Conservation (phyloP, 148 eudicot species). For the Euryodendron excelsum region DNA sequence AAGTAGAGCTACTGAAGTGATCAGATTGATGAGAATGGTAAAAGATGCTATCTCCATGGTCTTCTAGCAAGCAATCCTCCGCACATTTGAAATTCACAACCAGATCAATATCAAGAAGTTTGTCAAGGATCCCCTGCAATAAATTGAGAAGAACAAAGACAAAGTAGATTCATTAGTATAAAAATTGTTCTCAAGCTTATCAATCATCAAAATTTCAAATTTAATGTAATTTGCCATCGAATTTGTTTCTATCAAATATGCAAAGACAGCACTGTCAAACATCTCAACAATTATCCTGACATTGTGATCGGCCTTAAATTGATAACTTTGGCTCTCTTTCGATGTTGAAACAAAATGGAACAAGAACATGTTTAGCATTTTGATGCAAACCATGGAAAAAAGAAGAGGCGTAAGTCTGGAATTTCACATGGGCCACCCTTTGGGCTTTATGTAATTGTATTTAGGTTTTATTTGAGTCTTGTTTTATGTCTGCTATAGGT, state of each 20-base stretch:
- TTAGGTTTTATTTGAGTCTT: too few species aligned
- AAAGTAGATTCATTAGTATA: background rate
- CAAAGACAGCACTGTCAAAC: background rate
- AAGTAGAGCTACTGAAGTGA: slow-evolving; percentile 7
- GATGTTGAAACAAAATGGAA: background rate
- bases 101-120: slow-evolving; percentile 32
- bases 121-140: slow-evolving; percentile 31
- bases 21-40: slow-evolving; percentile 20
- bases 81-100: slow-evolving; percentile 34
- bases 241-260: background rate
- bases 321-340: background rate
- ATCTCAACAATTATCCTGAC: background rate
- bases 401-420: too few species aligned
- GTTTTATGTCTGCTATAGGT: too few species aligned
- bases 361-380: background rate
- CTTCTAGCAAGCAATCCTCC: slow-evolving; percentile 20
- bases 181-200: background rate
- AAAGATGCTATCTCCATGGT: slow-evolving; percentile 16
- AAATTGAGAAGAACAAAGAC: background rate
- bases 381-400: background rate
- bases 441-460: too few species aligned
- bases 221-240: background rate
- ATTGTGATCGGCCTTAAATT: background rate
- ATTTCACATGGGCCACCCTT: too few species aligned
- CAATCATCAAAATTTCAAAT: background rate